Base-by-base conservation (phyloP, 192 early-diverging fungal genomes). In the Jimgerdemannia flammicorona region DNA sequence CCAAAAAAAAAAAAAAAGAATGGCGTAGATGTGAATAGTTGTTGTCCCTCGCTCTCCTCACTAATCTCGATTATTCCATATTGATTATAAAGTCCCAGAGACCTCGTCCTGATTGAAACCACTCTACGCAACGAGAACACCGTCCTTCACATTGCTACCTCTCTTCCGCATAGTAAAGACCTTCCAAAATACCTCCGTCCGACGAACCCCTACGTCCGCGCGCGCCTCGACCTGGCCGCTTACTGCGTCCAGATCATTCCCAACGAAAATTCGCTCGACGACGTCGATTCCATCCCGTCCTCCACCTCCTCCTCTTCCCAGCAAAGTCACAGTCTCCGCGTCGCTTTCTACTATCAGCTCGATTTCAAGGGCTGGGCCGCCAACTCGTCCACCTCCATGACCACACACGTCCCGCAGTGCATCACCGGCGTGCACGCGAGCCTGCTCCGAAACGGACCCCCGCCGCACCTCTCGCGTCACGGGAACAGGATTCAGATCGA, bases 291-390 rank as follows among this genome's bases (percentile, higher is more conserved):
- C 6, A 78, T 81, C 42, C 49, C 49, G 49, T 14, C 2, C 49
- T 59, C 49, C 8, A 81, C 80, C 7, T 81, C 80, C 42, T 72
- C 80, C 3, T 76, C n/a, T n/a, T n/a, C 80, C 3, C 80, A 81
- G 29, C 74, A 75, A 54, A 74, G 76, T 42, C 80, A 81, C 43
- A 78, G 77, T 0, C 78, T 81, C 39, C 77, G 80, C n/a, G 80
- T 81, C 74, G 78, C 77, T 20, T 81, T 81, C 69, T 81, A 81
- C 20, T 81, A 81, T 69, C 80, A 81, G 72, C 76, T 81, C 18
- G 80, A 81, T 29, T 76, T 81, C 77, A 74, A 77, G 11, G 76
- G 80, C 20, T 81, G 80, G 80, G 76, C 80, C 0, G 77, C 78
- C 64, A 81, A 81, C 18, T 81, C 80, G 8, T 81, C 80, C 6